These are phyloP conservation scores for Candida ortonii DNA, from an alignment of 805 yeast species.

Conservation along the genomic window DNA sequence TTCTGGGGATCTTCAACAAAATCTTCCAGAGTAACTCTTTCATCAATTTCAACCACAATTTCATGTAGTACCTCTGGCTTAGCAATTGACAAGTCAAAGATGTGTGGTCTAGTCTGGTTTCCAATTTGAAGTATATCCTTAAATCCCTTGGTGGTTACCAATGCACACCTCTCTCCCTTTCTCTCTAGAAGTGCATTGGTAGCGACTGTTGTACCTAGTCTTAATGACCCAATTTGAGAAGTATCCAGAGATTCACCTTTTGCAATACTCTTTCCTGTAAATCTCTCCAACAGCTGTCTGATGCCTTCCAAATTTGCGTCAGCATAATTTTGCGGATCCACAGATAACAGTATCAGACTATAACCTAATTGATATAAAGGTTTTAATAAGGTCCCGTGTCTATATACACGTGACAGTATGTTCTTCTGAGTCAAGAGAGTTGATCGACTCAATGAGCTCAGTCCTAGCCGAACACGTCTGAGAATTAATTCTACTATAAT, in stretches of 20 bases:
- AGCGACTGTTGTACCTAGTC: constrained; percentile 94
- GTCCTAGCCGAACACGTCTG: too few relatives aligned
- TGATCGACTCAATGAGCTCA: too few relatives aligned
- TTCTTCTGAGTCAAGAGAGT: too few relatives aligned
- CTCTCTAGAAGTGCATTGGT: constrained; percentile 90
- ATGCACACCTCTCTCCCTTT: constrained; percentile 82
- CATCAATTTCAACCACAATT: constrained; percentile 78
- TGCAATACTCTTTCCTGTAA: constrained; percentile 51
- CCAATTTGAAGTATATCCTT: constrained; percentile 79
- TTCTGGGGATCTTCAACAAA: constrained; percentile 66
- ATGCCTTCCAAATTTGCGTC: constrained; percentile 94
- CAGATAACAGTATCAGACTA: constrained; percentile 80
- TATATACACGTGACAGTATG: too few relatives aligned
- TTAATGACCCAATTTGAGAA: constrained; percentile 56
- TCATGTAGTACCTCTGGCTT: constrained; percentile 70
- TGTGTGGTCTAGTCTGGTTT: constrained; percentile 84
- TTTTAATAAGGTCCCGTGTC: too few relatives aligned
- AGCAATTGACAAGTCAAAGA: constrained; percentile 73
- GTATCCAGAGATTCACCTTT: constrained; percentile 58
- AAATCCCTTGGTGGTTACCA: constrained; percentile 83
- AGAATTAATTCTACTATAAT: too few relatives aligned
- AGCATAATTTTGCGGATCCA: constrained; percentile 76
- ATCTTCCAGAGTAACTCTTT: constrained; percentile 81
- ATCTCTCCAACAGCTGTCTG: constrained; percentile 64
- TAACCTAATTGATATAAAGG: too few relatives aligned